Percentiles rank a stretch among this genome's conserved stretches.
These are phyloP conservation scores for Phellopilus nigrolimitatus DNA, from an alignment of 1,284 basidiomycete genomes.

Conservation along the genomic window DNA sequence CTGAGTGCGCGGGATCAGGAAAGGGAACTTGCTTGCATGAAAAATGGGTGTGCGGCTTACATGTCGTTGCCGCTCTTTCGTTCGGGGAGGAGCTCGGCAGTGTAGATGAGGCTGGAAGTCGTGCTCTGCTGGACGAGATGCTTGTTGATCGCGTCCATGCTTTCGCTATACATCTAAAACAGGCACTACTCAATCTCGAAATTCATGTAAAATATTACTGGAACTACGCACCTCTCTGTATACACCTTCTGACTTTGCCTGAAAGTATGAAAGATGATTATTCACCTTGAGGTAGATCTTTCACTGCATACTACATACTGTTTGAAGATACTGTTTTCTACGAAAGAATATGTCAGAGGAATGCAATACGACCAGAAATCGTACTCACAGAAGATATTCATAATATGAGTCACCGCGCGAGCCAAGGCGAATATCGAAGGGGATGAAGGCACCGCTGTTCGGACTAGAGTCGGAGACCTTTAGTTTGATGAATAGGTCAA, in stretches of 20 bases:
- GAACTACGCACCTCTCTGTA: conserved; percentile 61
- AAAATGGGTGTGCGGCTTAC: conserved; percentile 34
- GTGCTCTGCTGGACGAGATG: conserved; percentile 67
- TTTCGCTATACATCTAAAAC: conserved; percentile 77
- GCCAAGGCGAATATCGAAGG: conserved; percentile 82
- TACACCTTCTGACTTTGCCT: conserved; percentile 74
- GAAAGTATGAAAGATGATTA: conserved; percentile 6
- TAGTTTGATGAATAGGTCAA: conserved; percentile 6
- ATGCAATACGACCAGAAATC: neutral
- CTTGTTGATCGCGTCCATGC: conserved; percentile 78
- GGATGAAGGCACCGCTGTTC: conserved; percentile 62
- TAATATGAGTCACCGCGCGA: conserved; percentile 95
- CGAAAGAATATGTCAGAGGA: conserved; percentile 3
- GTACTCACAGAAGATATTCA: conserved; percentile 80
- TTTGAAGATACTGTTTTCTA: conserved; percentile 80
- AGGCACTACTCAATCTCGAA: conserved; percentile 23
- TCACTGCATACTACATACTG: conserved; percentile 40
- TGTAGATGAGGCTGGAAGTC: conserved; percentile 64
- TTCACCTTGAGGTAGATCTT: conserved; percentile 34
- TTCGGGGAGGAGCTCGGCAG: conserved; percentile 74
- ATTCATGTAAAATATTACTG: conserved; percentile 23
- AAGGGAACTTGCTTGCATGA: conserved; percentile 18
- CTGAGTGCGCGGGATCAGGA: conserved; percentile 31
- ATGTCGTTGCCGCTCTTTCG: conserved; percentile 39
- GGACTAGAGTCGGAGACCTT: conserved; percentile 38